Evolutionary conservation across 305 asterid genomes (phyloP).

Genomic region (Rubia tinctorum): DNA sequence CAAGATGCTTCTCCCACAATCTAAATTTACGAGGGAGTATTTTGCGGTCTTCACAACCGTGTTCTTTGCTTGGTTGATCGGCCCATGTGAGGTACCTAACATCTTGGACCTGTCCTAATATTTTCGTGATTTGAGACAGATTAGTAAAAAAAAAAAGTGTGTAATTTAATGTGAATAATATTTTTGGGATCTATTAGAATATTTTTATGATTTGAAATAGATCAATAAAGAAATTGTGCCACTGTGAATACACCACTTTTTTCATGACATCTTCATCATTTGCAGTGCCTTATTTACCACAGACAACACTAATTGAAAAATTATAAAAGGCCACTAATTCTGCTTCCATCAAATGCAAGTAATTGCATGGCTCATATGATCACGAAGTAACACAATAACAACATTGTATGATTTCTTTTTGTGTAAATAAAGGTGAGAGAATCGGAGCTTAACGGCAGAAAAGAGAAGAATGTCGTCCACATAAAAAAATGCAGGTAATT

Average conservation of each 20-base stretch:
- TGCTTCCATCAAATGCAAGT: not conserved
- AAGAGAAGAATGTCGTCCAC: constrained; percentile 73
- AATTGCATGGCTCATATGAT: constrained; percentile 2
- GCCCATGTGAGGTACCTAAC: constrained; percentile 65
- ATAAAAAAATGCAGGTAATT: constrained; percentile 91
- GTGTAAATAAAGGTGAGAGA: constrained; percentile 56
- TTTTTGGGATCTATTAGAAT: too few relatives aligned
- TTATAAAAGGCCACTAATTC: not conserved
- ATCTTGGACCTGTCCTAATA: not conserved
- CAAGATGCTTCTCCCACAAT: constrained; percentile 49
- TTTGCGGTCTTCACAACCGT: constrained; percentile 77
- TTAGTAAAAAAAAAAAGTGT: too few relatives aligned
- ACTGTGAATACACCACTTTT: too few relatives aligned
- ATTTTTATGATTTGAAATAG: too few relatives aligned
- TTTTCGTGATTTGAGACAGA: too few relatives aligned
- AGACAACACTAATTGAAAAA: not conserved
- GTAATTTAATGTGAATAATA: too few relatives aligned
- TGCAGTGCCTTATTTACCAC: not conserved
- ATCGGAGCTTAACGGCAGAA: constrained; percentile 58
- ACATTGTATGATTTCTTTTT: not conserved
- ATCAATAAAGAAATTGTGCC: too few relatives aligned
- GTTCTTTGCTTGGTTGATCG: constrained; percentile 86
- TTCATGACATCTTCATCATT: not conserved
- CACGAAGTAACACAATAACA: not conserved
- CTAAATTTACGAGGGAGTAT: constrained; percentile 60